Conservation (phyloP, 2,329 filamentous ascomycete genomes). For the Fusarium illudens region DNA sequence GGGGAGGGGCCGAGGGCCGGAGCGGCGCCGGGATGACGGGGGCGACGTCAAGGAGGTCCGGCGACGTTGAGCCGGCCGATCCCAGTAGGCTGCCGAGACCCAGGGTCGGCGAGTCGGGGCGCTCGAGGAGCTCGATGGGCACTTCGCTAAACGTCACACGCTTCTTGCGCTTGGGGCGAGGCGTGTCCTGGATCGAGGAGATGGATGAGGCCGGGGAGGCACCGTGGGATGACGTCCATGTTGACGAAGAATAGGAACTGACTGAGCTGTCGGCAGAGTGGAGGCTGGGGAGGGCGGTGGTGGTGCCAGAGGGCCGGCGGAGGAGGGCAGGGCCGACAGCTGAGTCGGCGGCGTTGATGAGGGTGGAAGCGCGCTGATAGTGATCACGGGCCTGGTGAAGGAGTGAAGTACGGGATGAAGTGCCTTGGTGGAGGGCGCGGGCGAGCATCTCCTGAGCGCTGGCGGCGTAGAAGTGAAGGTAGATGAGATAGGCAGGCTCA, state of each 20-base stretch:
- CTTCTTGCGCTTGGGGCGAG: constrained; percentile 47
- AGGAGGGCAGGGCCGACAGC: constrained; percentile 50
- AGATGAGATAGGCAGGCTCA: constrained; percentile 65
- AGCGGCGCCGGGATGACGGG: not conserved
- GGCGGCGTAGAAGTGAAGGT: constrained; percentile 69
- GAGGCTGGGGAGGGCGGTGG: constrained; percentile 37
- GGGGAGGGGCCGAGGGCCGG: constrained; percentile 25
- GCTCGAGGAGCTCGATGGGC: constrained; percentile 57
- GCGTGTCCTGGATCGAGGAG: constrained; percentile 53
- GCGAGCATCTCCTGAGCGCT: constrained; percentile 67
- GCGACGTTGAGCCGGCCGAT: constrained; percentile 40
- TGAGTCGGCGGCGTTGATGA: constrained; percentile 59
- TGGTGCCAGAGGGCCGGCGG: constrained; percentile 52
- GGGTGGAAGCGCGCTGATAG: constrained; percentile 58
- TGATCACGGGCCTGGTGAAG: constrained; percentile 61
- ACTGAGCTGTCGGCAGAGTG: constrained; percentile 58
- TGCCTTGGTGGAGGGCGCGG: constrained; percentile 55
- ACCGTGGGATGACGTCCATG: constrained; percentile 33
- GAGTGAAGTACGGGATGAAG: constrained; percentile 57
- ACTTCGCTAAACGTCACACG: constrained; percentile 50
- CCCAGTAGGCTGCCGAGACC: constrained; percentile 58
- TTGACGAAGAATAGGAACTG: constrained; percentile 48
- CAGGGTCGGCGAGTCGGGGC: constrained; percentile 68
- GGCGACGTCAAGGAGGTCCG: constrained; percentile 30
- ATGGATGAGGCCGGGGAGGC: constrained; percentile 43